These are phyloP conservation scores for Ustulina deusta DNA, from an alignment of 2,329 filamentous ascomycete species.

Conservation along the genomic window DNA sequence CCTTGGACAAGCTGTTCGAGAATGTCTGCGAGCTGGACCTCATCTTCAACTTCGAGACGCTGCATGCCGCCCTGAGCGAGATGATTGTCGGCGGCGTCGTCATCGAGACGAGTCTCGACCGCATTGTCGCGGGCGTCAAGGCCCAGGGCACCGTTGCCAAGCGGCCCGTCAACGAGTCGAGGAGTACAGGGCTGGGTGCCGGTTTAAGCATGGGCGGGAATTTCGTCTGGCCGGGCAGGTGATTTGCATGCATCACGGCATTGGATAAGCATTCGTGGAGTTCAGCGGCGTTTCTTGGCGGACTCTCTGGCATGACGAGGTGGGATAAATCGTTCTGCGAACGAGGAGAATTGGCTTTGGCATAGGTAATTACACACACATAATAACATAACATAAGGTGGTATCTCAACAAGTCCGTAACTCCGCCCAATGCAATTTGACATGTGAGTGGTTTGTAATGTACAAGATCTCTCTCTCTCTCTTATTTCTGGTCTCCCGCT, in stretches of 20 bases:
- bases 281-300: slow-evolving; percentile 37
- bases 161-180: slow-evolving; percentile 79
- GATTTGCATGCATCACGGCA: slow-evolving; percentile 36
- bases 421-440: slow-evolving; percentile 49
- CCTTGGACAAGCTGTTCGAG: slow-evolving; percentile 93
- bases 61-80: slow-evolving; percentile 90
- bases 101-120: slow-evolving; percentile 89
- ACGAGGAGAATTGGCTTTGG: slow-evolving; percentile 34
- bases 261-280: slow-evolving; percentile 33
- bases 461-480: slow-evolving; percentile 31
- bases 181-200: slow-evolving; percentile 59
- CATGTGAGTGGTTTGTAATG: slow-evolving; percentile 37
- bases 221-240: slow-evolving; percentile 65
- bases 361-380: slow-evolving; percentile 37
- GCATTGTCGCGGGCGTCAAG: slow-evolving; percentile 86
- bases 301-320: slow-evolving; percentile 11
- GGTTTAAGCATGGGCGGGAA: slow-evolving; percentile 68
- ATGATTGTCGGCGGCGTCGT: slow-evolving; percentile 97
- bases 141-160: slow-evolving; percentile 82
- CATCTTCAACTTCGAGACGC: slow-evolving; percentile 98
- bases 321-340: slow-evolving; percentile 27
- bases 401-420: slow-evolving; percentile 44
- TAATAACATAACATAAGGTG: slow-evolving; percentile 41
- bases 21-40: slow-evolving; percentile 98
- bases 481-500: slow-evolving; percentile 34